Conservation (phyloP, 1,284 basidiomycete genomes). For the Pisolithus thermaeus region DNA sequence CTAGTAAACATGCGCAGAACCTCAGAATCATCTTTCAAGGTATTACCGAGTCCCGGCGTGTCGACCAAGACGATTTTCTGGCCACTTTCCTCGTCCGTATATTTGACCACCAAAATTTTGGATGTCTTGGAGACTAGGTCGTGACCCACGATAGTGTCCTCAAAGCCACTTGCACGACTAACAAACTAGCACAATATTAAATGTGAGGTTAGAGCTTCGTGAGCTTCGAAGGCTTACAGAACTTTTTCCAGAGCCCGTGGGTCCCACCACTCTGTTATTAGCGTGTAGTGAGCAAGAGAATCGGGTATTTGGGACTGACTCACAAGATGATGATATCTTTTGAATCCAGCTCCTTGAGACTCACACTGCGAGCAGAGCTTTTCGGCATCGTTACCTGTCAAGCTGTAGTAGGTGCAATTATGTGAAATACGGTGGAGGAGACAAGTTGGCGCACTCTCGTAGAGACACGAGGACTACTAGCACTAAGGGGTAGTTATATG, state of each 20-base stretch:
- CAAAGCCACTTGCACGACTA: neutral
- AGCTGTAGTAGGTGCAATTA: no score
- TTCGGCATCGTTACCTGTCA: neutral
- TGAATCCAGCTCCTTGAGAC: slow-evolving; percentile 11
- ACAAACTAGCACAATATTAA: neutral
- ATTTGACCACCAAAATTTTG: neutral
- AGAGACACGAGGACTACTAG: no score
- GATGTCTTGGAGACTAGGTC: neutral
- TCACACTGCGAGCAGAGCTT: neutral
- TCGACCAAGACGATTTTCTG: neutral
- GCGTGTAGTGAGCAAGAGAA: no score
- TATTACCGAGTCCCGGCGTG: neutral
- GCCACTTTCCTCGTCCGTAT: neutral
- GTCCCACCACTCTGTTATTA: neutral
- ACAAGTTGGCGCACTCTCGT: no score
- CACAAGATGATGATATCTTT: slow-evolving; percentile 6
- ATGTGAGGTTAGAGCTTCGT: neutral
- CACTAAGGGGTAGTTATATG: slow-evolving; percentile 8
- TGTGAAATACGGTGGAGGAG: no score
- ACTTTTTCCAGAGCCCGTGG: neutral
- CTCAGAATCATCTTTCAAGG: neutral
- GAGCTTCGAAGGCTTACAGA: neutral
- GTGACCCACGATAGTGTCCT: neutral
- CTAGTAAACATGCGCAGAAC: neutral
- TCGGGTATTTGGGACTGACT: neutral